These are phyloP conservation scores for Samsoniella hepiali DNA, from an alignment of 2,329 filamentous ascomycete species.

Conservation along the genomic window DNA sequence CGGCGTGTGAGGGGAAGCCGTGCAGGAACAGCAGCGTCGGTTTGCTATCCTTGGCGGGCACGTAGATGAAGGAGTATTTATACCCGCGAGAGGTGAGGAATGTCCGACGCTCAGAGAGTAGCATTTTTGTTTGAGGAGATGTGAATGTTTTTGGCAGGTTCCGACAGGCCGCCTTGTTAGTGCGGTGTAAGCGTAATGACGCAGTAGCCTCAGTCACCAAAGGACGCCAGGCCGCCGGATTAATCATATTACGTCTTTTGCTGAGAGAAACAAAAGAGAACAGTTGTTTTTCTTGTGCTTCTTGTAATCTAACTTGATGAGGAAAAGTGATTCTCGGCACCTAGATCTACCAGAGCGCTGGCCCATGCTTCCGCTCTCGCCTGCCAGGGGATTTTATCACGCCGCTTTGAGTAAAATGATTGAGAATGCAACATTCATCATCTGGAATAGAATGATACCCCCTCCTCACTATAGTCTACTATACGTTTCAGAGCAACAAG, in stretches of 20 bases:
- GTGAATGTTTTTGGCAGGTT: not conserved
- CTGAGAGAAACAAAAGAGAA: no score
- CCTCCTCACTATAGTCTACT: not conserved
- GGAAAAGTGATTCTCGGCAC: no score
- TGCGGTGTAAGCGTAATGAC: not conserved
- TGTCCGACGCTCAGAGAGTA: slow-evolving; percentile 1
- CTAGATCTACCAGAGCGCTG: no score
- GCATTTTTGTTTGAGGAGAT: not conserved
- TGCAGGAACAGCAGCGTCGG: slow-evolving; percentile 46
- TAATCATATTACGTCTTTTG: not conserved
- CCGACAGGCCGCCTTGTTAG: not conserved
- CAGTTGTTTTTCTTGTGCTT: not conserved
- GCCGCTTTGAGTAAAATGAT: no score
- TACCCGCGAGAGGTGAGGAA: slow-evolving; percentile 24
- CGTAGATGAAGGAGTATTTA: slow-evolving; percentile 32
- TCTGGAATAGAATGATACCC: not conserved
- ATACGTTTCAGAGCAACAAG: not conserved
- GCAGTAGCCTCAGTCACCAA: not conserved
- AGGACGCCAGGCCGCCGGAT: not conserved
- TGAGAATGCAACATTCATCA: no score
- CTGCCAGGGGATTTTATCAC: no score
- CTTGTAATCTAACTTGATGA: no score
- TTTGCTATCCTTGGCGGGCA: slow-evolving; percentile 20
- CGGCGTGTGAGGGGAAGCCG: slow-evolving; percentile 45
- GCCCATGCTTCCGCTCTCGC: no score